A percentile compares a stretch with the other conserved stretches of the same genome.
Evolutionary conservation across 306 rosid species (phyloP).

Genomic region (Pachyrhizus erosus): DNA sequence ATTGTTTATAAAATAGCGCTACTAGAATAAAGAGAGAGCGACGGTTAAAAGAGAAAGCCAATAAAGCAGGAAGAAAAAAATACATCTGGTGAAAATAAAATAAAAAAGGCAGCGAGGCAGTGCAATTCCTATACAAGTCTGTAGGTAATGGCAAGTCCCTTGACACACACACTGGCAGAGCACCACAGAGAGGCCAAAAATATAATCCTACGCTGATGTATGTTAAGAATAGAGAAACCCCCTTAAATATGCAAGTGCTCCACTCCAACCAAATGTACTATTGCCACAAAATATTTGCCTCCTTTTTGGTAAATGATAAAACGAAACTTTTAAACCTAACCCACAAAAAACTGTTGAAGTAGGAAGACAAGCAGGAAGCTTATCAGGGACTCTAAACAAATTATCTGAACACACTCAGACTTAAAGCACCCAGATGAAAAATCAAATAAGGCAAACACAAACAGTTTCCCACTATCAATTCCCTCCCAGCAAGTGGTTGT

Average conservation of each 20-base stretch:
- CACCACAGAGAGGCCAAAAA: neutral
- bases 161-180: neutral
- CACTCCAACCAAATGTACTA: constrained; percentile 21
- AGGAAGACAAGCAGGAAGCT: neutral
- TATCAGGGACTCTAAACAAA: constrained; percentile 18
- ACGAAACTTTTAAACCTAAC: constrained; percentile 3
- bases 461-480: neutral
- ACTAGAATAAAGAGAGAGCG: constrained; percentile 5
- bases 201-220: neutral
- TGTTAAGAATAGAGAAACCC: neutral
- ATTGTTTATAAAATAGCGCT: neutral
- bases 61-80: constrained; percentile 9
- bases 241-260: neutral
- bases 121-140: neutral
- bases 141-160: constrained; percentile 2
- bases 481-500: constrained; percentile 12
- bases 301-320: neutral
- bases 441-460: constrained; percentile 9
- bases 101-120: neutral
- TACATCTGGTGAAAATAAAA: neutral
- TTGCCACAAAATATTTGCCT: neutral
- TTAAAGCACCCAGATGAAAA: neutral
- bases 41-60: neutral
- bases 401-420: neutral
- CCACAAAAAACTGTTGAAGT: neutral